A percentile compares a stretch with the other conserved stretches of the same genome.
These are phyloP conservation scores for Leptodontidium sp. DNA, from an alignment of 2,329 filamentous ascomycete genomes.

Conservation along the genomic window DNA sequence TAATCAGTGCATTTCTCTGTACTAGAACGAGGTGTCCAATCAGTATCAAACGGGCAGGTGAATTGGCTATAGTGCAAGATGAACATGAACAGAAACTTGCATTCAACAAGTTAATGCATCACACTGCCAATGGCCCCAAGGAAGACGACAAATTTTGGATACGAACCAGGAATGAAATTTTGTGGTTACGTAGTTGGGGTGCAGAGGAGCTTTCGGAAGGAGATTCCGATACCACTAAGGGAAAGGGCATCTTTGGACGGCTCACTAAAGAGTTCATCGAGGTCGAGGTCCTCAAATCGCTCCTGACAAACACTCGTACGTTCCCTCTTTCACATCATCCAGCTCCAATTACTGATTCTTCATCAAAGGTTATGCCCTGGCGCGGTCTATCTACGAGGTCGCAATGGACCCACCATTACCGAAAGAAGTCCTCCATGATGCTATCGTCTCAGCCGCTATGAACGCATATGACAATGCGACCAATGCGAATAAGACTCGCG, in stretches of 20 bases:
- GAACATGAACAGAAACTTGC: constrained; percentile 69
- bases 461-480: constrained; percentile 82
- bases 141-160: constrained; percentile 72
- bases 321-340: constrained; percentile 28
- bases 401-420: constrained; percentile 58
- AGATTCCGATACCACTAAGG: constrained; percentile 48
- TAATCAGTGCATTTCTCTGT: constrained; percentile 66
- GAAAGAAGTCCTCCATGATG: constrained; percentile 61
- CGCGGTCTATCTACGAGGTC: constrained; percentile 67
- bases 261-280: constrained; percentile 71
- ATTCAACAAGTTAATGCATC: constrained; percentile 57
- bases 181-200: constrained; percentile 81
- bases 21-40: constrained; percentile 58
- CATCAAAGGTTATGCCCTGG: constrained; percentile 65
- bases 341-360: constrained; percentile 22
- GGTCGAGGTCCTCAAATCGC: constrained; percentile 72
- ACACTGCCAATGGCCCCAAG: constrained; percentile 52
- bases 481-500: constrained; percentile 79
- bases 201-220: constrained; percentile 54
- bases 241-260: constrained; percentile 62
- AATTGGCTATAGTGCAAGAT: constrained; percentile 70
- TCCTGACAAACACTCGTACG: constrained; percentile 69
- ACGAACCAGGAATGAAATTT: constrained; percentile 66
- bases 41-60: constrained; percentile 63
- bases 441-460: constrained; percentile 70